phyloP scores from a whole-genome alignment of 2,329 filamentous ascomycete species.

The Ophiostoma tasmaniense region DNA sequence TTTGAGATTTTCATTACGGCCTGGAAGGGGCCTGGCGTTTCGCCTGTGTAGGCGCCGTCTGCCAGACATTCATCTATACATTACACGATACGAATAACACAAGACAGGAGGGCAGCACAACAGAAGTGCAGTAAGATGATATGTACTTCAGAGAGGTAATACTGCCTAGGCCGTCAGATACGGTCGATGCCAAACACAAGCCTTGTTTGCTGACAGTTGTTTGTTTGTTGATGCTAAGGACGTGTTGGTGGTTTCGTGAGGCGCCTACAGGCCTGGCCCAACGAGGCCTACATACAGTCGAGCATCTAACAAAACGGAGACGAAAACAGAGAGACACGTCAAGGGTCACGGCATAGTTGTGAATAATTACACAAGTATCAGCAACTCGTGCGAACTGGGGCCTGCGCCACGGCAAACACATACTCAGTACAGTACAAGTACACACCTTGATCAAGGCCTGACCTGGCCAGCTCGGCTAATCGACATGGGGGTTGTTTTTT shows the following conservation, averaged over 20 bases:
- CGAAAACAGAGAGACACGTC: neutral
- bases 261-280: neutral
- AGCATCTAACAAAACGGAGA: neutral
- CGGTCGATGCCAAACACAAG: neutral
- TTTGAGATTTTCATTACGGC: neutral
- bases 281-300: neutral
- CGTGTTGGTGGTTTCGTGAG: neutral
- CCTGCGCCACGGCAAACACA: neutral
- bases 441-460: neutral
- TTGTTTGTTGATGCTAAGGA: too few relatives aligned
- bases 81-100: neutral
- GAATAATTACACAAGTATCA: neutral
- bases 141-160: neutral
- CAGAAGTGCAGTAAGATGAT: neutral
- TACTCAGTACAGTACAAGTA: too few relatives aligned
- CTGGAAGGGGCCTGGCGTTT: neutral
- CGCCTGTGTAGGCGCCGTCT: neutral
- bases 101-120: neutral
- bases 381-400: neutral
- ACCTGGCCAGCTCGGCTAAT: neutral
- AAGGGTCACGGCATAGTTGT: neutral
- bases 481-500: conserved; percentile 1
- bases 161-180: neutral
- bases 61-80: neutral
- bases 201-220: neutral